Percentiles rank a stretch among this genome's conserved stretches.
Evolutionary conservation across 2,329 filamentous ascomycete species (phyloP).

Genomic region (Onygenales sp.): DNA sequence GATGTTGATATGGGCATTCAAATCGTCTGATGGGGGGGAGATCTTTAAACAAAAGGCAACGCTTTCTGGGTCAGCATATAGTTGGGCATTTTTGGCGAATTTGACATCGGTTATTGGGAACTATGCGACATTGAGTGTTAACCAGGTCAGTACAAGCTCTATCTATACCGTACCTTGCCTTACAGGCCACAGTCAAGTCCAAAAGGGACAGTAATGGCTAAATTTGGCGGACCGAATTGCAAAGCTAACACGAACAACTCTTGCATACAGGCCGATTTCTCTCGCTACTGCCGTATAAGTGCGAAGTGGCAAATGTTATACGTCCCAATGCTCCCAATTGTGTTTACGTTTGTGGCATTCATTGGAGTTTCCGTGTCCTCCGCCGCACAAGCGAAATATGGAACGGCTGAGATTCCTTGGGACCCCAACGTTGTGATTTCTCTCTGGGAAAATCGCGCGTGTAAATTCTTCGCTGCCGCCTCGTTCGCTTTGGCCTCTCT

Average conservation of each 20-base stretch:
- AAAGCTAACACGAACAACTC: neutral
- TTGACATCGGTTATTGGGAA: conserved; percentile 42
- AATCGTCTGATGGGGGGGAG: conserved; percentile 42
- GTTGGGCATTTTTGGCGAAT: conserved; percentile 45
- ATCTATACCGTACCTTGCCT: neutral
- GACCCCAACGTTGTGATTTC: conserved; percentile 58
- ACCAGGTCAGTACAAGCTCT: conserved; percentile 26
- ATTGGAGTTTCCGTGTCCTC: conserved; percentile 74
- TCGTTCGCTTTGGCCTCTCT: conserved; percentile 72
- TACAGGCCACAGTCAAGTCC: neutral
- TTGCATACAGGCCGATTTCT: conserved; percentile 44
- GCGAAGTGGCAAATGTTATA: conserved; percentile 40
- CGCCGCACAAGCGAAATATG: conserved; percentile 55
- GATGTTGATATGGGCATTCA: conserved; percentile 55
- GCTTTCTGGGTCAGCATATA: conserved; percentile 41
- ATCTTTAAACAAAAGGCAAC: conserved; percentile 39
- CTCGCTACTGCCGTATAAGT: conserved; percentile 39
- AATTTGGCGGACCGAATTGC: neutral
- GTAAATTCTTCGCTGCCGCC: conserved; percentile 61
- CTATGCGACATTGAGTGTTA: conserved; percentile 44
- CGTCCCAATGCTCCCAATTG: conserved; percentile 43
- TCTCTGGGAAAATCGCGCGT: conserved; percentile 58
- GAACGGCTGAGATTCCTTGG: conserved; percentile 50
- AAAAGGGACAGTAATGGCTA: neutral
- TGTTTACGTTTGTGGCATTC: conserved; percentile 71